Percentiles rank a stretch among this genome's conserved stretches.
Evolutionary conservation across 2,329 filamentous ascomycete genomes (phyloP).

Genomic region (Alternaria infectoria): DNA sequence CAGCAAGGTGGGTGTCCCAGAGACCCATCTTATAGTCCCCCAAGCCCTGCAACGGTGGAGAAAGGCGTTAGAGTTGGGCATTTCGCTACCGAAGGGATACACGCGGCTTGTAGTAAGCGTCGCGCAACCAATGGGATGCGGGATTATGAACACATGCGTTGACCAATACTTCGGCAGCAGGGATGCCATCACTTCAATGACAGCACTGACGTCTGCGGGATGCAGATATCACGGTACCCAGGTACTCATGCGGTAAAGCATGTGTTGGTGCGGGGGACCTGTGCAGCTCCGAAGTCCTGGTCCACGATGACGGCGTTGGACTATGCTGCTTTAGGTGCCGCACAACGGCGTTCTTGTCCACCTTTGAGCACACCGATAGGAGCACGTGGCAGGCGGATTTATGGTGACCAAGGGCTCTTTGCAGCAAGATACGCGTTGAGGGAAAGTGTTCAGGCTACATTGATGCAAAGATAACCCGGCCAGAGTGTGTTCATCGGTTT

Average conservation of each 20-base stretch:
- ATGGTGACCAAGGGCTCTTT: background rate
- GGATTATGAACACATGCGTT: background rate
- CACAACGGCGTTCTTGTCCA: background rate
- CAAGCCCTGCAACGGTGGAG: background rate
- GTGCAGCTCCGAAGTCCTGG: background rate
- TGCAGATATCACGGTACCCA: background rate
- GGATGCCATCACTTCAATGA: background rate
- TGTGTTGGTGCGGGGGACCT: background rate
- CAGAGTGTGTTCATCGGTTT: background rate
- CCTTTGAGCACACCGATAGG: background rate
- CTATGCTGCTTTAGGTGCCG: background rate
- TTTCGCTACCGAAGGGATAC: background rate
- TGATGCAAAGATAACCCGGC: background rate
- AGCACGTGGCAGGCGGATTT: background rate
- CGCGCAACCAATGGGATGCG: background rate
- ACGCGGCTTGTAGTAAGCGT: constrained; percentile 2
- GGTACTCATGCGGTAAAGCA: background rate
- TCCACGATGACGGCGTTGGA: background rate
- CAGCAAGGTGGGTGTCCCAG: constrained; percentile 11
- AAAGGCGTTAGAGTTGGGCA: background rate
- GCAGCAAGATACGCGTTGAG: background rate
- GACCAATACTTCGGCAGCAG: background rate
- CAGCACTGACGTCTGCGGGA: background rate
- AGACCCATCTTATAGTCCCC: constrained; percentile 18
- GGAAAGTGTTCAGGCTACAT: background rate